Base-by-base conservation (phyloP, 2,329 filamentous ascomycete genomes). In the Beauveria sp. region DNA sequence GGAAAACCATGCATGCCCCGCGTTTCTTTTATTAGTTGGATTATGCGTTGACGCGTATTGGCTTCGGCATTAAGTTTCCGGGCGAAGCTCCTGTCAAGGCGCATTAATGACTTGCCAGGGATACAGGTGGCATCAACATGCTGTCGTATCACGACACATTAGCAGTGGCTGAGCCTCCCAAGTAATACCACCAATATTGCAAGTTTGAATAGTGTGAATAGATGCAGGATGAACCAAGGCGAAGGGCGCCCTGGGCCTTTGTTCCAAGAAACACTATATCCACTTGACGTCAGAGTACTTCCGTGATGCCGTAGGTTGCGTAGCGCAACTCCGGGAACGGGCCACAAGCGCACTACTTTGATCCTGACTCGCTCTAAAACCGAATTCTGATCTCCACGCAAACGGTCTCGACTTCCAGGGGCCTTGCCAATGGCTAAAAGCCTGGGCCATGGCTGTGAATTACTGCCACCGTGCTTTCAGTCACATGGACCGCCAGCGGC, bases 371-470 rank as follows among this genome's bases (percentile, higher is more conserved):
- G 56, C 40, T 30, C 28, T 47, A 2, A 22, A 12, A 20, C 30
- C 44, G 55, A 44, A 57, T 40, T n/a, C 22, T 22, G n/a, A 52
- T 56, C 56, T 52, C 46, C 56, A 59, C 46, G 56, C 20, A 52
- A 37, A 52, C 40, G 56, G 56, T 59, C 56, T 59, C 56, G 56
- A 52, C 56, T 59, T 59, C 14, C 47, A 59, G 56, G 56, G 47
- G 43, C 47, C 47, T 34, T 44, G 40, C 12, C 16, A n/a, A 16
- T 37, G 16, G 34, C 34, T 37, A 14, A 16, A 18, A 34, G n/a
- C 26, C 37, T 52, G 37, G 40, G 18, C 12, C 26, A 37, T 28
- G 41, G 37, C 26, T 16, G 41, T 26, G 28, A 46, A 55, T 26
- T 44, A 20, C 43, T 30, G 54, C 9, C 41, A n/a, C 43, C 41